Evolutionary conservation across 805 yeast species (phyloP).

Genomic region (Candida tammaniensis): DNA sequence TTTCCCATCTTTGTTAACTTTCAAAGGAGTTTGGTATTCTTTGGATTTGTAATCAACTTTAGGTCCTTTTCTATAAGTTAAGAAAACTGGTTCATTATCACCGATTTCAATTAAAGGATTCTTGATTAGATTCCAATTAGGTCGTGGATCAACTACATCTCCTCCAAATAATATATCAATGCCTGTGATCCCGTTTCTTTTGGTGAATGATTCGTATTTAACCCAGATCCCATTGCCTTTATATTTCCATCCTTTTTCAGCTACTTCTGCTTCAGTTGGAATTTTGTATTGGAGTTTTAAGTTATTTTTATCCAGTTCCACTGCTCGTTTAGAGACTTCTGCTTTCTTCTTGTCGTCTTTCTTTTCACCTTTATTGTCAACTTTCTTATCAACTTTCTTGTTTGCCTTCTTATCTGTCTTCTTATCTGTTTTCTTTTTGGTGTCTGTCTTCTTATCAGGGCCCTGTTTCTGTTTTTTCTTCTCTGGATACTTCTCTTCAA

Average conservation of each 20-base stretch:
- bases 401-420: background rate
- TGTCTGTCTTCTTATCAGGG: slow-evolving; percentile 1
- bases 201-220: slow-evolving; percentile 43
- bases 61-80: slow-evolving; percentile 37
- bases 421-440: background rate
- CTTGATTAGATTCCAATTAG: slow-evolving; percentile 54
- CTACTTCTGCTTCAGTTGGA: slow-evolving; percentile 37
- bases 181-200: slow-evolving; percentile 46
- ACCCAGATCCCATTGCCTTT: slow-evolving; percentile 58
- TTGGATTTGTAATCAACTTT: slow-evolving; percentile 24
- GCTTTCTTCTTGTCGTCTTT: background rate
- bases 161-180: slow-evolving; percentile 70
- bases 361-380: background rate
- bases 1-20: slow-evolving; percentile 40
- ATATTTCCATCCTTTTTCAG: slow-evolving; percentile 44
- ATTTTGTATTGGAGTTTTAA: slow-evolving; percentile 14
- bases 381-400: background rate
- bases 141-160: slow-evolving; percentile 75
- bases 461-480: slow-evolving; percentile 6
- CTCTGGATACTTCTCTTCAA: background rate
- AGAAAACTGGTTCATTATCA: slow-evolving; percentile 19
- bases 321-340: slow-evolving; percentile 9
- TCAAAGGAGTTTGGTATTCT: slow-evolving; percentile 29
- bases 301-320: slow-evolving; percentile 7
- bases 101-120: slow-evolving; percentile 20